Conservation (phyloP, 345 rosid species). For the Cardamine chenopodiifolia region DNA sequence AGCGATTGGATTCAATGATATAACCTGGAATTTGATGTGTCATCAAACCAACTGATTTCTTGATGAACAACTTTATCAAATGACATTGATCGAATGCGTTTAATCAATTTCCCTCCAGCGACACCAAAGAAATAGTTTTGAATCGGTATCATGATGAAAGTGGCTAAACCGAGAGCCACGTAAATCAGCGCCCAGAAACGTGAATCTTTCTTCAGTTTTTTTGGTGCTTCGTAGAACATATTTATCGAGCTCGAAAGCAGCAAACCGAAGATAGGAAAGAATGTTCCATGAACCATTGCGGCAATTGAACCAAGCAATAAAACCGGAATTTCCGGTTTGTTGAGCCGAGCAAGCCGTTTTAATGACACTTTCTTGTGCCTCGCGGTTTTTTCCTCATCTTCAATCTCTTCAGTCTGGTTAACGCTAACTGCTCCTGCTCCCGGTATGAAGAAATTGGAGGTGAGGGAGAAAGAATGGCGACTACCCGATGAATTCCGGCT, state of each 20-base stretch:
- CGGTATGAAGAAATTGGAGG: constrained; percentile 31
- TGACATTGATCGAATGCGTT: constrained; percentile 64
- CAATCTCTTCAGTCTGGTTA: constrained; percentile 12
- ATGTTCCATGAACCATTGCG: constrained; percentile 62
- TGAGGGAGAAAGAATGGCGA: constrained; percentile 32
- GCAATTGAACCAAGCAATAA: constrained; percentile 61
- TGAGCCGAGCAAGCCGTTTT: constrained; percentile 60
- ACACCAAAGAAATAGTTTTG: constrained; percentile 76
- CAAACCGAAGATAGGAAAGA: constrained; percentile 78
- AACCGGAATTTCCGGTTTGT: constrained; percentile 72
- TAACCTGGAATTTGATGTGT: constrained; percentile 64
- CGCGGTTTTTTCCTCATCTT: constrained; percentile 12
- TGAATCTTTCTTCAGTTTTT: constrained; percentile 56
- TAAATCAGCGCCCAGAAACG: constrained; percentile 59
- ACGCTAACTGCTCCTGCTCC: constrained; percentile 30
- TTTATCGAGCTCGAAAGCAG: constrained; percentile 66
- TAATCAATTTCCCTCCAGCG: constrained; percentile 80
- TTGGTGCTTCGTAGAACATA: constrained; percentile 61
- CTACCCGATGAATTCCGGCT: constrained; percentile 41
- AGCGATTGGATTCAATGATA: background rate
- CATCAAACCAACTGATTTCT: constrained; percentile 88
- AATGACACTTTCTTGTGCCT: constrained; percentile 57
- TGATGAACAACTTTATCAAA: constrained; percentile 83
- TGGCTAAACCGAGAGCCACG: constrained; percentile 45
- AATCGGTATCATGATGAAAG: constrained; percentile 48